A percentile compares a stretch with the other conserved stretches of the same genome.
Evolutionary conservation across 176 grass and related monocot genomes (phyloP).

Genomic region (Sorghum bicolor): Sorghum_bicolor_NCBIv3 NC_012870.2:67580501-67581000

Average conservation of each 20-base stretch:
- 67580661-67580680: neutral
- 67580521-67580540: conserved; percentile 98
- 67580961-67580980: too few relatives aligned
- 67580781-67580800: neutral
- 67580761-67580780: neutral
- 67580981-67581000: too few relatives aligned
- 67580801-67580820: neutral
- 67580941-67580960: too few relatives aligned
- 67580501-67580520: conserved; percentile 98
- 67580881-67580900: neutral
- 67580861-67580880: neutral
- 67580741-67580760: neutral
- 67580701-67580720: neutral
- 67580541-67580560: conserved; percentile 65
- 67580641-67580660: neutral
- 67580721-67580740: neutral
- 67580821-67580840: neutral
- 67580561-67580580: conserved; percentile 14
- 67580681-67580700: neutral
- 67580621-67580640: neutral
- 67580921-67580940: too few relatives aligned
- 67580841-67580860: neutral
- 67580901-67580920: neutral
- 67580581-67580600: neutral
- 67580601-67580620: too few relatives aligned